Evolutionary conservation across 192 early-diverging fungal species (phyloP), one percentile per base, ranked within the genome.

Genomic region (Endogone sp.): DNA sequence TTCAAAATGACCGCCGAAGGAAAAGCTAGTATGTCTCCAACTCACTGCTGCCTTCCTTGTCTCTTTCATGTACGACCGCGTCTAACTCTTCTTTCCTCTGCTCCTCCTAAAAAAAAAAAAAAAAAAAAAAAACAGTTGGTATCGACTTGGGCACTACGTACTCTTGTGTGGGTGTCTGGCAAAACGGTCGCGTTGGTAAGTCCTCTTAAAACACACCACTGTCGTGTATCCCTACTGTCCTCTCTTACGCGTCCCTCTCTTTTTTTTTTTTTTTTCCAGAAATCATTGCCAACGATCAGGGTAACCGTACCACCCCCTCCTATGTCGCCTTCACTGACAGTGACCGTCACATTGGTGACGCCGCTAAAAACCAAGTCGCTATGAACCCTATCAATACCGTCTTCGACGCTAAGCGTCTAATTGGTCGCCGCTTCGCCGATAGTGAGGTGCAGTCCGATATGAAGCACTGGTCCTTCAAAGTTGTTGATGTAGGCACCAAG

Each of bases 201-300:
- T 58, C n/a, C n/a, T n/a, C 21, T n/a, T n/a, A n/a, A n/a, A n/a
- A n/a, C n/a, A n/a, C n/a, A n/a, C n/a, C n/a, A n/a, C n/a, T n/a
- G n/a, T n/a, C n/a, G n/a, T n/a, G n/a, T n/a, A n/a, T n/a, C n/a
- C n/a, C n/a, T n/a, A n/a, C n/a, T n/a, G 22, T 23, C 22, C n/a
- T 20, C 27, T 60, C 23, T n/a, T 10, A 4, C n/a, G 4, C 27
- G 3, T 60, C 59, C 6, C 59, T 9, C 23, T 23, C 59, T 60
- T 9, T 28, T 26, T 60, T n/a, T 4, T n/a, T n/a, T 9, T 20
- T 4, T 26, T n/a, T 26, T 68, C 94, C 95, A 61, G 94, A 98
- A 82, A 95, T 98, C 73, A 95, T 97, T 77, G 94, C 94, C 85
- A 99, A 99, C 84, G 97, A 99, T 81, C 97, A 99, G 81, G 97